These are phyloP conservation scores for Corchorus olitorius DNA, from an alignment of 345 rosid species.

Conservation along the genomic window DNA sequence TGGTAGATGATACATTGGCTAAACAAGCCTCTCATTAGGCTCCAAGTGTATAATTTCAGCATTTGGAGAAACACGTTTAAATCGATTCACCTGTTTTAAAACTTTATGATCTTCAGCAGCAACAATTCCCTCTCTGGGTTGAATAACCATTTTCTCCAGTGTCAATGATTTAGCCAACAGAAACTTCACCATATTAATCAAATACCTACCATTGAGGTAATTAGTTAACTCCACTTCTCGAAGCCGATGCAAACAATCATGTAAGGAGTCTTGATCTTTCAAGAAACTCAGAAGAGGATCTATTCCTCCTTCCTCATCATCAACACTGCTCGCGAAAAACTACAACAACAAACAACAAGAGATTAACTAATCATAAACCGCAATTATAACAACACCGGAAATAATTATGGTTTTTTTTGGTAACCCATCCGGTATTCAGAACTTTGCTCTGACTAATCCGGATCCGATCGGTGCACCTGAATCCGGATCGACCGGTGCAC, in stretches of 20 bases:
- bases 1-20: not conserved
- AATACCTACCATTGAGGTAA: not conserved
- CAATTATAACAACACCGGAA: too few relatives aligned
- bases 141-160: not conserved
- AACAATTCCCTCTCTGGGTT: not conserved
- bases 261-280: not conserved
- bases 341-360: not conserved
- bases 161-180: not conserved
- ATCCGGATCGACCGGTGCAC: too few relatives aligned
- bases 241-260: not conserved
- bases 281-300: too few relatives aligned
- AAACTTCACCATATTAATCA: not conserved
- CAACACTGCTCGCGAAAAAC: not conserved
- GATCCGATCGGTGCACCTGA: too few relatives aligned
- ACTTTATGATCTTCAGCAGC: not conserved
- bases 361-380: too few relatives aligned
- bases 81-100: not conserved
- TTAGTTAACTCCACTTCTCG: not conserved
- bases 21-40: too few relatives aligned
- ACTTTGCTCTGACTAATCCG: too few relatives aligned
- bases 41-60: too few relatives aligned
- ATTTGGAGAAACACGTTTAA: not conserved
- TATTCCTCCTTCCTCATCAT: too few relatives aligned
- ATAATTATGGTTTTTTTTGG: too few relatives aligned
- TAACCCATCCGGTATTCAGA: too few relatives aligned